Percentiles rank a stretch among this genome's conserved stretches.
phyloP scores from a whole-genome alignment of 768 basidiomycete genomes.

The Boletus rubropictus region DNA sequence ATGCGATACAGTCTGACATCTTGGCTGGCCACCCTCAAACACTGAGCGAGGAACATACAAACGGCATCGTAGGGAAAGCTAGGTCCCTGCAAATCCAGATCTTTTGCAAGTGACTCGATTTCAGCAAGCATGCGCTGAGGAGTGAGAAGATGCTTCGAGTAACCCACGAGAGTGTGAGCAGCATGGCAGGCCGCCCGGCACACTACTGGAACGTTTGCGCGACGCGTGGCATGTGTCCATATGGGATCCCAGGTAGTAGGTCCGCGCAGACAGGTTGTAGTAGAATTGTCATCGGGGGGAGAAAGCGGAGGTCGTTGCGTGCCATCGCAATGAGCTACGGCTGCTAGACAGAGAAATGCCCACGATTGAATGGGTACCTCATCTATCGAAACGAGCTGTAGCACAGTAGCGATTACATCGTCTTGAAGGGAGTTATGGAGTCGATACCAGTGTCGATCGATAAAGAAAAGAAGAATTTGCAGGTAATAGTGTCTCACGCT shows the following conservation, averaged over 20 bases:
- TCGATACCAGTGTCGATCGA: slow-evolving; percentile 68
- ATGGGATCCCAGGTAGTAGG: slow-evolving; percentile 66
- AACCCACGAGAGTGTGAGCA: slow-evolving; percentile 48
- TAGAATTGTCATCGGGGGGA: background rate
- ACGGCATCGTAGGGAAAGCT: slow-evolving; percentile 84
- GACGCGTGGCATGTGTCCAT: slow-evolving; percentile 80
- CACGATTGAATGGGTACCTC: slow-evolving; percentile 71
- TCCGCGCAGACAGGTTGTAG: slow-evolving; percentile 7
- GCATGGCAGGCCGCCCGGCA: slow-evolving; percentile 79
- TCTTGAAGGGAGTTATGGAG: slow-evolving; percentile 56
- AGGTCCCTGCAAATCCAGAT: slow-evolving; percentile 89
- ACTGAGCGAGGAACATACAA: slow-evolving; percentile 71
- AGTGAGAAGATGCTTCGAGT: slow-evolving; percentile 41
- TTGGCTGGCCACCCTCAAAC: slow-evolving; percentile 65
- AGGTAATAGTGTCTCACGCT: slow-evolving; percentile 46
- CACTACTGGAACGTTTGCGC: slow-evolving; percentile 57
- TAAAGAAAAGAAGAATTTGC: slow-evolving; percentile 80
- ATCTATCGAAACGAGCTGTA: slow-evolving; percentile 58
- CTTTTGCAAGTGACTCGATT: slow-evolving; percentile 73
- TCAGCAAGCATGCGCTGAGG: slow-evolving; percentile 59
- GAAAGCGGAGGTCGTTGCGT: slow-evolving; percentile 1
- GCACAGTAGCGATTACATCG: slow-evolving; percentile 49
- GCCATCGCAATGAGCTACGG: slow-evolving; percentile 55
- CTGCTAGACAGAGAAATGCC: slow-evolving; percentile 76
- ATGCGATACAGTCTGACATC: slow-evolving; percentile 81